Percentiles rank a stretch among this genome's conserved stretches.
Conservation (phyloP, 1,139 yeast genomes). For the Nadsonia starkeyi-henricii region DNA sequence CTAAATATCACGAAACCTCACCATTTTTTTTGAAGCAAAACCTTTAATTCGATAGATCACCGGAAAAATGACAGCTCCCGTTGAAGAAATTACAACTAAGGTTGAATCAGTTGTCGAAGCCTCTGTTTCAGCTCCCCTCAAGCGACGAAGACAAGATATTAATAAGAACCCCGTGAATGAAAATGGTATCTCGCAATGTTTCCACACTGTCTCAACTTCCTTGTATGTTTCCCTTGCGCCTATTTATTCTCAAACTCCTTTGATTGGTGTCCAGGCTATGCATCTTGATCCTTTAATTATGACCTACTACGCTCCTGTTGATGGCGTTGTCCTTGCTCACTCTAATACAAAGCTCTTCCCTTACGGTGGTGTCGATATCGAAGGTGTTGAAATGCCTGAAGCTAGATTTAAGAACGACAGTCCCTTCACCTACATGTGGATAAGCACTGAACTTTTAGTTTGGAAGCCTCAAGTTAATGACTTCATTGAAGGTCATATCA, state of each 20-base stretch:
- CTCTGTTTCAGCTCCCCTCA: neutral
- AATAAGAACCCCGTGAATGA: conserved; percentile 20
- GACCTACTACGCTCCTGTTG: conserved; percentile 59
- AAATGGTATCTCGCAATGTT: conserved; percentile 39
- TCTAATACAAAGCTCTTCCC: conserved; percentile 40
- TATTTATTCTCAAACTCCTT: conserved; percentile 47
- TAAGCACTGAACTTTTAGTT: conserved; percentile 64
- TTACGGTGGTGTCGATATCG: conserved; percentile 8
- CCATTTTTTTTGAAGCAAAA: too few relatives aligned
- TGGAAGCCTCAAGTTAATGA: conserved; percentile 90
- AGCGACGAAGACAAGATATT: conserved; percentile 4
- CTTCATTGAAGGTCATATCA: conserved; percentile 67
- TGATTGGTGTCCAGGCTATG: conserved; percentile 68
- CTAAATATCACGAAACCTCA: too few relatives aligned
- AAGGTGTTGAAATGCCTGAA: conserved; percentile 15
- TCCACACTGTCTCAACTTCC: conserved; percentile 46
- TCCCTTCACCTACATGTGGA: conserved; percentile 84
- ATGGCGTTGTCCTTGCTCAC: conserved; percentile 78
- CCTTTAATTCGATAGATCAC: too few relatives aligned
- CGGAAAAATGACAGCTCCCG: too few relatives aligned
- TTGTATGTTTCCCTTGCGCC: conserved; percentile 85
- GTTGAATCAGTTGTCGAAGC: neutral
- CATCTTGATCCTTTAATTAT: conserved; percentile 82
- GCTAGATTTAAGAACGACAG: conserved; percentile 59
- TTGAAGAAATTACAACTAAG: too few relatives aligned